These are phyloP conservation scores for Aspergillus unguis DNA, from an alignment of 2,329 filamentous ascomycete genomes.

Conservation along the genomic window DNA sequence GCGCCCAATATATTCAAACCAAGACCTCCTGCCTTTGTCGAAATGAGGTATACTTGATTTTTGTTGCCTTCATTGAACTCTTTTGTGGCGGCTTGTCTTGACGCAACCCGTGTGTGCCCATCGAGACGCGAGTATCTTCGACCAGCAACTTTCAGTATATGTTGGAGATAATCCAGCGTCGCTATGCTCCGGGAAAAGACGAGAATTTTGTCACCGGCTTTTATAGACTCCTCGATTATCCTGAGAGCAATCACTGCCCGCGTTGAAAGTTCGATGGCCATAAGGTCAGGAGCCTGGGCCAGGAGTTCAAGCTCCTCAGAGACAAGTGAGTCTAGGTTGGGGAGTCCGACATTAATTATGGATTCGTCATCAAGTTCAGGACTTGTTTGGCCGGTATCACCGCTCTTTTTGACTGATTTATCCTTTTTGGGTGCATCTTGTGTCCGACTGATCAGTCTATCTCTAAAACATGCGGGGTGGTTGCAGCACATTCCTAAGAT, in stretches of 20 bases:
- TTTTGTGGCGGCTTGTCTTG: conserved; percentile 63
- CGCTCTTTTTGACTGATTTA: conserved; percentile 15
- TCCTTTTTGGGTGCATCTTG: conserved; percentile 18
- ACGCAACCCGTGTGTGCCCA: conserved; percentile 56
- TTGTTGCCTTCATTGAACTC: conserved; percentile 62
- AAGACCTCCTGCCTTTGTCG: conserved; percentile 75
- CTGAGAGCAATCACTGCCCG: conserved; percentile 65
- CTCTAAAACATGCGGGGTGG: conserved; percentile 54
- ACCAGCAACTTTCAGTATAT: conserved; percentile 50
- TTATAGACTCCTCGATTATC: conserved; percentile 65
- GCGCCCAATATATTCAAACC: conserved; percentile 82
- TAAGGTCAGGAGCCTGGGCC: conserved; percentile 29
- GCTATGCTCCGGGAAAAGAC: conserved; percentile 73
- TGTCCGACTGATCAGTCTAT: conserved; percentile 47
- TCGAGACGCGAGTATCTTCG: conserved; percentile 61
- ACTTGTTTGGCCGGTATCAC: conserved; percentile 14
- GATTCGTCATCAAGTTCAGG: conserved; percentile 22
- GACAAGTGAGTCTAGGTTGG: conserved; percentile 28
- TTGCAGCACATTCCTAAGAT: conserved; percentile 56
- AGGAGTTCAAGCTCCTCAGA: conserved; percentile 33
- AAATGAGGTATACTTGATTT: conserved; percentile 68
- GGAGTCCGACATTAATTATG: conserved; percentile 40
- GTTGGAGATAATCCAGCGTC: conserved; percentile 67
- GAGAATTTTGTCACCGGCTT: conserved; percentile 67
- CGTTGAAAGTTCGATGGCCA: conserved; percentile 57